phyloP scores from a whole-genome alignment of 2,329 filamentous ascomycete genomes.

The Aspergillus ochraceus region DNA sequence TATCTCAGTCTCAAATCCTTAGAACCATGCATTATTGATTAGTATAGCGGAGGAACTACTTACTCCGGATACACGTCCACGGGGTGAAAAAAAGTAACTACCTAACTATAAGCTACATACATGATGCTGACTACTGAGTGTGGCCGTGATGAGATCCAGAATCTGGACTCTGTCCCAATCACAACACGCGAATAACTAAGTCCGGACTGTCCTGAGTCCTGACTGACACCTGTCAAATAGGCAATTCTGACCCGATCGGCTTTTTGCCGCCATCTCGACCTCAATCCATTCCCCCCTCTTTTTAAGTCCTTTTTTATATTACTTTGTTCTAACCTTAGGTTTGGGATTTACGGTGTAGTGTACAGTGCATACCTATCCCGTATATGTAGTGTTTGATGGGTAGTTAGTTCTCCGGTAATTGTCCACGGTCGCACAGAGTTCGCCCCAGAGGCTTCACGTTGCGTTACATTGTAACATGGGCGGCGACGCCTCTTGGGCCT shows the following conservation, averaged over 20 bases:
- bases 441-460: not conserved
- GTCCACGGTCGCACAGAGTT: slow-evolving; percentile 2
- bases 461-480: not conserved
- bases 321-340: too few relatives aligned
- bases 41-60: not conserved
- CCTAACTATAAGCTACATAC: too few relatives aligned
- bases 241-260: not conserved
- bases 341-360: too few relatives aligned
- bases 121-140: not conserved
- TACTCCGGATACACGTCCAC: not conserved
- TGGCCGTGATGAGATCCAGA: not conserved
- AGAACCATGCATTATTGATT: not conserved
- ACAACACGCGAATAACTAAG: not conserved
- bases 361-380: too few relatives aligned
- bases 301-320: too few relatives aligned
- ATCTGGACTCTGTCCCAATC: not conserved
- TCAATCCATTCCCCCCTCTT: not conserved
- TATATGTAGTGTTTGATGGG: too few relatives aligned
- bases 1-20: not conserved
- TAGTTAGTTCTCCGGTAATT: not conserved
- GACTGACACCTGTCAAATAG: not conserved
- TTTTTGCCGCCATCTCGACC: not conserved
- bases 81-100: not conserved
- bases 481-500: not conserved
- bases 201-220: not conserved